These are phyloP conservation scores for Cryptococcus deneoformans DNA, from an alignment of 1,284 basidiomycete species.

Conservation along the genomic window DNA sequence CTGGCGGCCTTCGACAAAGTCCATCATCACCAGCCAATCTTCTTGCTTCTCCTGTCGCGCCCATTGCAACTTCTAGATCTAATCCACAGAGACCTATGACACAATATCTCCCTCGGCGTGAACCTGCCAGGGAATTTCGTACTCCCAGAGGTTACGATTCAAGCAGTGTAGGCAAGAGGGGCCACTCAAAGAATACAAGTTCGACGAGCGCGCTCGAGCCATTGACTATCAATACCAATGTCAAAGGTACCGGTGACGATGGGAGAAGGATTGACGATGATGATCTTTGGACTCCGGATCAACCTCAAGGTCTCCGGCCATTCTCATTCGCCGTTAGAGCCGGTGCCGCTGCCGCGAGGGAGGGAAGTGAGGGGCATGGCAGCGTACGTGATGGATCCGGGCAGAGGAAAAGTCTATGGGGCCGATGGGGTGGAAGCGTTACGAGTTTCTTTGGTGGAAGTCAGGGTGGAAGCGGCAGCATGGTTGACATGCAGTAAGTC, in stretches of 20 bases:
- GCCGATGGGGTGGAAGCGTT: constrained; percentile 63
- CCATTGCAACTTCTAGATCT: background rate
- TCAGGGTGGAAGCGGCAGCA: constrained; percentile 73
- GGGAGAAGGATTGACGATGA: constrained; percentile 20
- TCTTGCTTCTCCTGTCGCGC: constrained; percentile 1
- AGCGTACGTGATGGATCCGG: constrained; percentile 8
- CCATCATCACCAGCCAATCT: constrained; percentile 40
- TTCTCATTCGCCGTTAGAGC: constrained; percentile 49
- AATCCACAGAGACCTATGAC: constrained; percentile 29
- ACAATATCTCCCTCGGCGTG: constrained; percentile 37
- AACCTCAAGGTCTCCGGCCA: constrained; percentile 34
- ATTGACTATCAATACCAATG: background rate
- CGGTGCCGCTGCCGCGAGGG: constrained; percentile 27
- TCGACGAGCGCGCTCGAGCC: background rate
- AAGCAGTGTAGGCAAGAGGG: background rate
- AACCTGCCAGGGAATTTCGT: constrained; percentile 9
- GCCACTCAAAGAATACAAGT: background rate
- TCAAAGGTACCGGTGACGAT: constrained; percentile 2
- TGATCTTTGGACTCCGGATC: constrained; percentile 35
- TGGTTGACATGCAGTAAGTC: constrained; percentile 92
- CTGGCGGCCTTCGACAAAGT: constrained; percentile 22
- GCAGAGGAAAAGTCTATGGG: constrained; percentile 53
- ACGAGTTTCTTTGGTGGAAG: constrained; percentile 77
- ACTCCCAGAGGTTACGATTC: background rate
- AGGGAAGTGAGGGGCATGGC: constrained; percentile 25